Conservation (phyloP, 192 early-diverging fungal genomes). For the Funneliformis mosseae region DNA sequence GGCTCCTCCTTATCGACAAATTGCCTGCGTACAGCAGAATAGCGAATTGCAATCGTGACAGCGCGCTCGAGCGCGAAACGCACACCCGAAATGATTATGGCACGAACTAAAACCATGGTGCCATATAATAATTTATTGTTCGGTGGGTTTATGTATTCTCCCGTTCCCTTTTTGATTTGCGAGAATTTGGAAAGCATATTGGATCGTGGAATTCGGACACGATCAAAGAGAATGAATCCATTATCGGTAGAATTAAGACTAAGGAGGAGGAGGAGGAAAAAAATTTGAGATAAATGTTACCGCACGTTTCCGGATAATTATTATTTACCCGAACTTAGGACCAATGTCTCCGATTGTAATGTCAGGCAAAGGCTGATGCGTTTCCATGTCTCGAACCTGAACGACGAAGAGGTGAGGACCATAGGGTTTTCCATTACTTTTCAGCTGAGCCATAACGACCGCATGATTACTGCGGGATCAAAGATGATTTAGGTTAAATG, state of each 20-base stretch:
- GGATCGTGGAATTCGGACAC: conserved; percentile 76
- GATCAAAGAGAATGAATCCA: conserved; percentile 82
- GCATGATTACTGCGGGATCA: conserved; percentile 60
- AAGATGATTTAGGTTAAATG: background rate
- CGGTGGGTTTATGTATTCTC: conserved; percentile 72
- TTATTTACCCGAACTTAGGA: conserved; percentile 67
- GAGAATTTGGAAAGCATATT: conserved; percentile 79
- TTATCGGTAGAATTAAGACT: conserved; percentile 84
- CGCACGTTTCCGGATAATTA: too few relatives aligned
- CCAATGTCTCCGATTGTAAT: conserved; percentile 86
- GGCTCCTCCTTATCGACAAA: conserved; percentile 63
- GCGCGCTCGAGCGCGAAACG: conserved; percentile 65
- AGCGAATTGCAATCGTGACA: conserved; percentile 71
- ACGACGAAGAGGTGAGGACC: conserved; percentile 82
- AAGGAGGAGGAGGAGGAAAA: background rate
- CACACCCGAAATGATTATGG: conserved; percentile 68
- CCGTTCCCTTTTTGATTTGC: conserved; percentile 62
- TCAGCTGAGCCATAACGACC: conserved; percentile 82
- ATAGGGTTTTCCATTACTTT: conserved; percentile 71
- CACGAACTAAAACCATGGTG: conserved; percentile 82
- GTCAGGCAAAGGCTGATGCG: conserved; percentile 72
- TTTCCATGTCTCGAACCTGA: conserved; percentile 73
- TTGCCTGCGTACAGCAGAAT: conserved; percentile 72
- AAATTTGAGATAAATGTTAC: background rate
- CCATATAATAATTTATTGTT: conserved; percentile 83